Base-by-base conservation (phyloP, 1,284 basidiomycete genomes). In the Caloboletus firmus region DNA sequence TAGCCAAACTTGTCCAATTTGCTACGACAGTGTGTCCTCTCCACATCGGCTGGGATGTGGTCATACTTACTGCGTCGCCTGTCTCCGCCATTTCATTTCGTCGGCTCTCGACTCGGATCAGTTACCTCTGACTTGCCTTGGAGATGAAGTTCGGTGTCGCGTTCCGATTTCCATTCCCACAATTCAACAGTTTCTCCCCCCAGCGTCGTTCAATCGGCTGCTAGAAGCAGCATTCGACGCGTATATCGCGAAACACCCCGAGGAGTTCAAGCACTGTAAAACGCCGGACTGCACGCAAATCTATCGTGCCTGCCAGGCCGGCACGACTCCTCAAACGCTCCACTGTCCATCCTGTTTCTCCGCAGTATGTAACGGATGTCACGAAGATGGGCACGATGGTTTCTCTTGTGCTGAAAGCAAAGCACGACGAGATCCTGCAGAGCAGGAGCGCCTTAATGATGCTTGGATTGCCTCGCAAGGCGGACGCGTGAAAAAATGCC, bases 271-370 rank as follows among this genome's bases (percentile, higher is more conserved):
- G 48, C 80, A 79, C 53, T 85, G 83, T 67, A 76, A 72, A 39
- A 85, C 82, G 0, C 77, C 82, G 0, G 82, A 81, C 55, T 85
- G 83, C 57, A 73, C 63, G 7, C 82, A 83, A 61, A 74, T 84
- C 1, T 84, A 83, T 64, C 74, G 76, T 22, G 69, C 62, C 6
- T 48, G 24, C 4, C 43, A 63, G 39, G 61, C 65, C n/a, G 58
- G 60, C 17, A 55, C 56, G 2, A 39, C 61, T 3, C 55, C 74
- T n/a, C 41, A 68, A 62, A 50, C 72, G 54, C 49, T 75, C 56
- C 69, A 73, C 18, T 80, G 79, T 54, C 76, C 77, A 1, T 80
- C 80, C 1, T 85, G 83, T 61, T 79, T 83, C 53, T 65, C 72
- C 10, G 62, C 69, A 0, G 72, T 83, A 22, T 85, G 83, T 52